Conservation (phyloP, 352 stramenopile genomes). For the Peronospora destructor region DNA sequence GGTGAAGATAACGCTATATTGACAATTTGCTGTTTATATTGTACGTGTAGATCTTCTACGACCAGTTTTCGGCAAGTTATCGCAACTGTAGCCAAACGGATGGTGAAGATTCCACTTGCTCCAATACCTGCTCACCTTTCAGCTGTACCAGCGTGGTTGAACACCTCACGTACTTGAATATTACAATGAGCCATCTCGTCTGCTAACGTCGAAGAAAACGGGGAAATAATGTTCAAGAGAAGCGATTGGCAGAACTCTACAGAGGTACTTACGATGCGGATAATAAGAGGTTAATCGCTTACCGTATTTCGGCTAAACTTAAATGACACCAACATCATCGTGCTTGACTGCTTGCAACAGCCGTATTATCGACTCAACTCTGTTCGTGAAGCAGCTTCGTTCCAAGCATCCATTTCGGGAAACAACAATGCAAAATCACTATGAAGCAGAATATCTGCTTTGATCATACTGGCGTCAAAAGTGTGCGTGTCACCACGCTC, state of each 20-base stretch:
- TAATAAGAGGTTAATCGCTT: background rate
- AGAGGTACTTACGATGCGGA: too few relatives aligned
- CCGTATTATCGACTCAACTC: conserved; percentile 8
- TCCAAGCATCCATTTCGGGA: conserved; percentile 13
- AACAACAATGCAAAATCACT: conserved; percentile 2
- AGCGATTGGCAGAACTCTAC: background rate
- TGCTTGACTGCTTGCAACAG: too few relatives aligned
- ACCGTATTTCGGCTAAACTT: conserved; percentile 2
- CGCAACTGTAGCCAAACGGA: conserved; percentile 45
- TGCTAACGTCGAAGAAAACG: conserved; percentile 34
- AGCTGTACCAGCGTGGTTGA: conserved; percentile 78
- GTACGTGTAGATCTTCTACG: conserved; percentile 64
- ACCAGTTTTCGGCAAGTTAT: conserved; percentile 64
- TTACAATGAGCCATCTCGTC: conserved; percentile 84
- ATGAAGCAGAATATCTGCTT: conserved; percentile 15
- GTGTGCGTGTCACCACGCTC: background rate
- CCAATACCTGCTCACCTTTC: conserved; percentile 63
- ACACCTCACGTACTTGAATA: conserved; percentile 83
- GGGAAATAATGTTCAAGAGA: background rate
- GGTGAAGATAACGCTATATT: background rate
- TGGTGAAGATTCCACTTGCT: conserved; percentile 65
- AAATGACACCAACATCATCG: conserved; percentile 4
- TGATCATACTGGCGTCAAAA: conserved; percentile 12
- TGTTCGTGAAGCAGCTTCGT: conserved; percentile 12
- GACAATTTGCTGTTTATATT: conserved; percentile 6